These are phyloP conservation scores for Vicia faba DNA, from an alignment of 306 rosid genomes.

Conservation along the genomic window DNA sequence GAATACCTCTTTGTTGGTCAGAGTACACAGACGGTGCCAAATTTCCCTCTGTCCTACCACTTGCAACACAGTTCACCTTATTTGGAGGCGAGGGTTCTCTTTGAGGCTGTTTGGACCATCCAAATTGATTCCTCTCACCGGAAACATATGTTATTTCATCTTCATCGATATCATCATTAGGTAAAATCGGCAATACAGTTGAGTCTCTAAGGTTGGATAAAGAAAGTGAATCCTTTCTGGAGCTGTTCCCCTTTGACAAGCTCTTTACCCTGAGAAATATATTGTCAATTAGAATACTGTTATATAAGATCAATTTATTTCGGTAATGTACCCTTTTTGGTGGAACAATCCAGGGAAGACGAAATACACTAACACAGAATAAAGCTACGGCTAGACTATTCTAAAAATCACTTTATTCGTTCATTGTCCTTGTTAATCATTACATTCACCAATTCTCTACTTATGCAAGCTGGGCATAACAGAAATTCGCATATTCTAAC, in stretches of 20 bases:
- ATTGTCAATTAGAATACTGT: constrained; percentile 22
- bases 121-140: constrained; percentile 61
- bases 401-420: no score
- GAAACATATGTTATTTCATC: constrained; percentile 53
- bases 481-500: no score
- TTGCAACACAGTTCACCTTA: constrained; percentile 56
- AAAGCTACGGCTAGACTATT: no score
- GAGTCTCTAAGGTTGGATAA: constrained; percentile 66
- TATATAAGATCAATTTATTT: no score
- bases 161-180: constrained; percentile 49
- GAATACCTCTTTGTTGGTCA: constrained; percentile 54
- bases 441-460: no score
- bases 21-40: constrained; percentile 51
- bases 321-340: no score
- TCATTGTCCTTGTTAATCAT: no score
- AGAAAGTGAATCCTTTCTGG: constrained; percentile 62
- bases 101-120: constrained; percentile 76
- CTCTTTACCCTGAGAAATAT: constrained; percentile 68
- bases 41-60: constrained; percentile 63
- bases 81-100: constrained; percentile 67
- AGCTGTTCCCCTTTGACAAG: constrained; percentile 66
- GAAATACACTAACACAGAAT: no score
- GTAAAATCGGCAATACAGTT: constrained; percentile 50
- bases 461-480: no score
- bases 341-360: no score